phyloP scores from a whole-genome alignment of 352 stramenopile genomes.

The Globisporangium sylvaticum region DNA sequence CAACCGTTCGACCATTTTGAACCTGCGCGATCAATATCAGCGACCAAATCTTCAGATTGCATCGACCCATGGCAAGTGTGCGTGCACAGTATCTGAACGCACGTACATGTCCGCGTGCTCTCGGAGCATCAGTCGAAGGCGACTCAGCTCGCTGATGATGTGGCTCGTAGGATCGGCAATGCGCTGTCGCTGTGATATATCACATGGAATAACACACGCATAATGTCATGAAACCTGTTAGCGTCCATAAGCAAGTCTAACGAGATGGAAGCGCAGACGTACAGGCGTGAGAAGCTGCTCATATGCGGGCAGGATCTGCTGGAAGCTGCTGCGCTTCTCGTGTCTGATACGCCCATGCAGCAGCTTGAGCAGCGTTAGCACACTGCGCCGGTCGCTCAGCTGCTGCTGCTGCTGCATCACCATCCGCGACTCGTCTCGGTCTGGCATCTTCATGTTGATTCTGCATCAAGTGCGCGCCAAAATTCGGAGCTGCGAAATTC shows the following conservation, averaged over 20 bases:
- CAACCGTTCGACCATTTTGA: slow-evolving; percentile 29
- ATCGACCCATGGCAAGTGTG: no score
- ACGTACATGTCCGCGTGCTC: slow-evolving; percentile 16
- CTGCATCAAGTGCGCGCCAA: not conserved
- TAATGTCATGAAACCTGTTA: not conserved
- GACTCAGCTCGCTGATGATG: slow-evolving; percentile 4
- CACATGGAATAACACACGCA: slow-evolving; percentile 1
- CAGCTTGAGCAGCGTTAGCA: slow-evolving; percentile 39
- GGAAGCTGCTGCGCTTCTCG: slow-evolving; percentile 23
- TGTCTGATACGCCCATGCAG: slow-evolving; percentile 29
- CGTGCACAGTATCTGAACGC: not conserved
- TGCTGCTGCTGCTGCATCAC: not conserved
- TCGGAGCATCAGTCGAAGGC: slow-evolving; percentile 13
- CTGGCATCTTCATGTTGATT: not conserved
- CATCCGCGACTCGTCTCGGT: slow-evolving; percentile 1
- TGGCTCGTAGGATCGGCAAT: not conserved
- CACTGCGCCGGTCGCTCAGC: slow-evolving; percentile 7
- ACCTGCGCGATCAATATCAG: slow-evolving; percentile 13
- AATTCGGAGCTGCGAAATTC: not conserved
- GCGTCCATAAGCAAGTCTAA: not conserved
- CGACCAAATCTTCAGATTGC: not conserved
- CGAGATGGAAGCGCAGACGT: slow-evolving; percentile 11
- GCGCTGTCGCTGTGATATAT: not conserved
- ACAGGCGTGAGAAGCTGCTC: slow-evolving; percentile 52
- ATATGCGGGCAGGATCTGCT: slow-evolving; percentile 32